Conservation (phyloP, 2,329 filamentous ascomycete species). For the Claviceps pazoutovae region DNA sequence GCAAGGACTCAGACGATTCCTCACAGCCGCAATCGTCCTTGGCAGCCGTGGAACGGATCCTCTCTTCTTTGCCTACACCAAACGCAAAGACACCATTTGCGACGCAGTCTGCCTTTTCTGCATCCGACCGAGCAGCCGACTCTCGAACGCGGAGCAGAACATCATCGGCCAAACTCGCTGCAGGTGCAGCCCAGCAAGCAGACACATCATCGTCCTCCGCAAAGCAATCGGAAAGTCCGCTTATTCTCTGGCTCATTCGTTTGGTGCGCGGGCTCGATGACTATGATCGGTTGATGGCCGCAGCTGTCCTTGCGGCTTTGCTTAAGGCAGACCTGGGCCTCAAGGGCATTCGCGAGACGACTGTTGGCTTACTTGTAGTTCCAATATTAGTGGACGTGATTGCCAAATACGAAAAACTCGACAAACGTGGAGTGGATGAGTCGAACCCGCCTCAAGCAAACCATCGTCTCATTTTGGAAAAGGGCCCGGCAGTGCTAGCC, state of each 20-base stretch:
- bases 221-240: conserved; percentile 53
- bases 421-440: conserved; percentile 31
- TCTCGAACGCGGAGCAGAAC: conserved; percentile 16
- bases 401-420: conserved; percentile 29
- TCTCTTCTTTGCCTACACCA: conserved; percentile 40
- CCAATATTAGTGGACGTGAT: conserved; percentile 57
- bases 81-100: conserved; percentile 17
- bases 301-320: conserved; percentile 53
- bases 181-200: conserved; percentile 10
- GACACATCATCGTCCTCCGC: conserved; percentile 18
- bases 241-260: conserved; percentile 61
- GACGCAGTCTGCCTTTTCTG: conserved; percentile 12
- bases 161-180: conserved; percentile 13
- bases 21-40: conserved; percentile 9
- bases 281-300: conserved; percentile 51
- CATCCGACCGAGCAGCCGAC: conserved; percentile 13
- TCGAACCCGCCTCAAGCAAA: conserved; percentile 23
- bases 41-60: conserved; percentile 50
- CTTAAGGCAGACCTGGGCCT: conserved; percentile 54
- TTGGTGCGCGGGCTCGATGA: conserved; percentile 43
- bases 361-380: conserved; percentile 52
- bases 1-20: conserved; percentile 30
- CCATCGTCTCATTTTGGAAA: conserved; percentile 42
- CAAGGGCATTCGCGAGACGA: conserved; percentile 44
- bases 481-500: conserved; percentile 62